Base-by-base conservation (phyloP, 352 stramenopile species). In the Globisporangium carolinianum region DNA sequence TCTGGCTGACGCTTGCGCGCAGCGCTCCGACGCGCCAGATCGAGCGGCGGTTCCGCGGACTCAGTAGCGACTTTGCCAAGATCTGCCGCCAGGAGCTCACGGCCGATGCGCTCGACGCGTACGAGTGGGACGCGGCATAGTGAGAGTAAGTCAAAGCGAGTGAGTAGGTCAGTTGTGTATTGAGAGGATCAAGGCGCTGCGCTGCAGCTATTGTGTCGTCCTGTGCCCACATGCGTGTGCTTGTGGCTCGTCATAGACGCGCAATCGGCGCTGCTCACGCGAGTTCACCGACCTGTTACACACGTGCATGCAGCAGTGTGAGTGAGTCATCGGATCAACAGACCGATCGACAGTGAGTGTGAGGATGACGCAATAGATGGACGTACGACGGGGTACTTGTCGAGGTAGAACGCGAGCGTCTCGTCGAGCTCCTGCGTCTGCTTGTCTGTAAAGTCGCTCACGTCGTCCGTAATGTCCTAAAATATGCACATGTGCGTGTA, bases 351-450 rank as follows among this genome's bases (percentile, higher is more conserved):
- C 24, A 32, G 24, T 32, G 24, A 32, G 24, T 32, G 24, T 32
- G 24, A 32, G 24, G 3, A 32, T 32, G 24, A 32, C 24, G 24
- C 24, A 32, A 32, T 32, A 58, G 15, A 15, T 12, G 1, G n/a
- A 76, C 76, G 50, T 82, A 92, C 83, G 41, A 85, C 74, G n/a
- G 83, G 83, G 61, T 93, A 93, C 62, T 93, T 93, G 57, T 87
- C 78, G 64, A 84, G 79, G 69, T 93, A 93, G 53, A 91, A 93
- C 49, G 68, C 63, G 43, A 79, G 73, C n/a, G 76, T 93, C 56
- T 87, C 75, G 14, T 76, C 67, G 45, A 90, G 64, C 45, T 89
- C 79, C 60, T 80, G 67, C 36, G 58, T 57, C 53, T 89, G 72
- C 42, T 81, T 79, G 8, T 86, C 75, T 17, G 73, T 66, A 24